Evolutionary conservation across 1,139 yeast genomes (phyloP).

Genomic region (Geotrichum histeridarum): DNA sequence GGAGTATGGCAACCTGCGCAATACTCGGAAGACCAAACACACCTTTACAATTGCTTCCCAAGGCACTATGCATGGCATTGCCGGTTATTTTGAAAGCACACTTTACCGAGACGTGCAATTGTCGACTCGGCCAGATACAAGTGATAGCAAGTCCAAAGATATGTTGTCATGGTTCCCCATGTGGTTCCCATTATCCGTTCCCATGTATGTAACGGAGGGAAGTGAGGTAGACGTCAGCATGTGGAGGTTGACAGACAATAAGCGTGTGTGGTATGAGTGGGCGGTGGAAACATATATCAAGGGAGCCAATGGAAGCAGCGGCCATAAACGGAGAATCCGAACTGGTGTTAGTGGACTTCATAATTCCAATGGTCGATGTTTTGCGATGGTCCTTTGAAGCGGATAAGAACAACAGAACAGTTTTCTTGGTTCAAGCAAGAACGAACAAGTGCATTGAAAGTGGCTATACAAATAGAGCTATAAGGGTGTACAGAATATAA

Average conservation of each 20-base stretch:
- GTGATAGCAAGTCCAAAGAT: conserved; percentile 48
- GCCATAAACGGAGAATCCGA: conserved; percentile 22
- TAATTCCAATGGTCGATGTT: conserved; percentile 28
- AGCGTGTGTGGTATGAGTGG: conserved; percentile 74
- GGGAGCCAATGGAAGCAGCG: not conserved
- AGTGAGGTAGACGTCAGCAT: conserved; percentile 49
- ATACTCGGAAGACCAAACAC: conserved; percentile 35
- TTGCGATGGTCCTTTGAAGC: conserved; percentile 21
- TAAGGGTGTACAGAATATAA: too few species aligned
- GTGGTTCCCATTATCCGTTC: conserved; percentile 59
- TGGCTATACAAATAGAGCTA: too few species aligned
- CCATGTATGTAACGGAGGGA: conserved; percentile 48
- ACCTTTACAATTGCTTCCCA: conserved; percentile 43
- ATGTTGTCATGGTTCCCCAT: conserved; percentile 68
- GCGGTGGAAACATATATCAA: conserved; percentile 47
- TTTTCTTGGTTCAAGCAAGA: too few species aligned
- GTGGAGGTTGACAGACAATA: conserved; percentile 41
- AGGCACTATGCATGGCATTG: conserved; percentile 62
- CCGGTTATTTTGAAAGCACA: conserved; percentile 68
- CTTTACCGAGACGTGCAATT: conserved; percentile 56
- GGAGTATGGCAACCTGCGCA: conserved; percentile 26
- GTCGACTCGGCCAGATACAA: conserved; percentile 49
- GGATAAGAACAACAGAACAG: too few species aligned
- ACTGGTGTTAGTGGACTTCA: conserved; percentile 28
- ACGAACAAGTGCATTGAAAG: too few species aligned